Conservation (phyloP, 1,284 basidiomycete species). For the Abortiporus biennis region DNA sequence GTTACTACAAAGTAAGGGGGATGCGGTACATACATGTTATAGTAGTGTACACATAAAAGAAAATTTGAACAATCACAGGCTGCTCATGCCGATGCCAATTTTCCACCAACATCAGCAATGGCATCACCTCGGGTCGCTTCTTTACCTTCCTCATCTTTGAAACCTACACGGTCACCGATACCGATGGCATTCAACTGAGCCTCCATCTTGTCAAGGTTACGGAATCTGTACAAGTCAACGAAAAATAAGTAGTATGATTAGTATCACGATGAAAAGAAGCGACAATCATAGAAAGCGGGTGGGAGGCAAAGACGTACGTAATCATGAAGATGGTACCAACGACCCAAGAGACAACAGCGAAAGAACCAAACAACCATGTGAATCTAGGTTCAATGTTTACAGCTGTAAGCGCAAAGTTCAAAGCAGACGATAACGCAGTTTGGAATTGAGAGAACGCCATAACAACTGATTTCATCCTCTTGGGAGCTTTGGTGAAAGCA, state of each 20-base stretch:
- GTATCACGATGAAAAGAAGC: slow-evolving; percentile 14
- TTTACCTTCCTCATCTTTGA: slow-evolving; percentile 17
- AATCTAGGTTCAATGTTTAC: slow-evolving; percentile 37
- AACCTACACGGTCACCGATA: slow-evolving; percentile 32
- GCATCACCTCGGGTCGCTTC: background rate
- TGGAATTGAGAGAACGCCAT: slow-evolving; percentile 51
- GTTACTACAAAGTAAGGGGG: no score
- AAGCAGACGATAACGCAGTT: slow-evolving; percentile 40
- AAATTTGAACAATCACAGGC: no score
- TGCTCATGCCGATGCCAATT: no score
- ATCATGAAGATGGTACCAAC: slow-evolving; percentile 41
- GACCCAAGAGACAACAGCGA: slow-evolving; percentile 41
- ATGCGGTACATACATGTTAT: no score
- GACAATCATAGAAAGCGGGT: background rate
- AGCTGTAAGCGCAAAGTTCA: slow-evolving; percentile 38
- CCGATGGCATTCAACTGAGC: slow-evolving; percentile 38
- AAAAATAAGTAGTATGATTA: slow-evolving; percentile 17
- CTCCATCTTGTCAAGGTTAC: slow-evolving; percentile 40
- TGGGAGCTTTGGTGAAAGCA: slow-evolving; percentile 59
- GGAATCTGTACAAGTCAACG: slow-evolving; percentile 42
- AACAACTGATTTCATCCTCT: slow-evolving; percentile 50
- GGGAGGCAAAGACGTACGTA: slow-evolving; percentile 13
- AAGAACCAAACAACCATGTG: slow-evolving; percentile 38
- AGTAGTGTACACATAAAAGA: no score
- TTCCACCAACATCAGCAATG: background rate